Base-by-base conservation (phyloP, 1,284 basidiomycete genomes). In the Microbotryum silenes-acaulis region DNA sequence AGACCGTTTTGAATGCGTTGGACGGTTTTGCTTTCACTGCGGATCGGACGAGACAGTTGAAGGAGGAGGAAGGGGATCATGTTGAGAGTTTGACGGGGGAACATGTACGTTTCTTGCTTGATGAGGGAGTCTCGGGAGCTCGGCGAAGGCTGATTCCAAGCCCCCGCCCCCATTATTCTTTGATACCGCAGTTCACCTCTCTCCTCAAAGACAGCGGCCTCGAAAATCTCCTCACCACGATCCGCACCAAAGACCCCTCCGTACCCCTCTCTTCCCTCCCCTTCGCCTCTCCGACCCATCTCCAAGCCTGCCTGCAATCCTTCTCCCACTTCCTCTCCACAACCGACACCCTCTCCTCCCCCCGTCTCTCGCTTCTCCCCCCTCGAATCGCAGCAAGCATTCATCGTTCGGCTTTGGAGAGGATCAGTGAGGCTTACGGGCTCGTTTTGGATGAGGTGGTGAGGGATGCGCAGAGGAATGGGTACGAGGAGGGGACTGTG, bases 401-500 rank as follows among this genome's bases (percentile, higher is more conserved):
- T 12, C 91, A 96, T 73, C 83, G 83, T 27, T 81, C 82, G 18
- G 87, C 87, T 1, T 77, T 96, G 60, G 77, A 78, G 45, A 79
- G 83, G 27, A 79, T 94, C 60, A 85, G 83, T 2, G 76, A 76
- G 37, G 83, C 84, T 3, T 96, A 96, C 75, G 79, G 77, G 10
- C 74, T 79, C 64, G 77, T 94, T 2, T 89, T 56, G 37, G 60
- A 65, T 25, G 82, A 83, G 64, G 86, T 94, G 18, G 80, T 83
- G 72, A 83, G 83, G 63, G 81, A 83, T 42, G 37, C 37, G 12
- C 16, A 12, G 57, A 80, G 82, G 72, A 90, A 91, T 65, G 81
- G 80, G 71, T 97, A 94, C 73, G 91, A 96, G 76, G 91, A 91
- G 49, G 85, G 85, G 14, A 82, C 85, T 66, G 93, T 90, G n/a